phyloP scores from a whole-genome alignment of 2,329 filamentous ascomycete genomes.

The Aspergillus spinulosporus region DNA sequence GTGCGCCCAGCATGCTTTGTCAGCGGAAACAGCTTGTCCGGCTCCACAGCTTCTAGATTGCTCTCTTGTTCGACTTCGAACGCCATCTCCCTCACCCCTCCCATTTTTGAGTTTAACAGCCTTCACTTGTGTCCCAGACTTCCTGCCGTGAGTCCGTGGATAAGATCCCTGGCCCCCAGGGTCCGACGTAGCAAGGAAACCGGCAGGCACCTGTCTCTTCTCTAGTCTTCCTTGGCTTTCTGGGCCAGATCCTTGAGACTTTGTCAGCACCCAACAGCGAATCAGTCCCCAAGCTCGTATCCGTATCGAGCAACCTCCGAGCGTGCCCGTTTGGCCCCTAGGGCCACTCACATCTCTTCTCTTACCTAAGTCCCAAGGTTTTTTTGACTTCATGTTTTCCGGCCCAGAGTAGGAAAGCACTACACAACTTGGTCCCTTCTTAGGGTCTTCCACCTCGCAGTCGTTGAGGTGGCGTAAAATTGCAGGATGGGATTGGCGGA shows the following conservation, averaged over 20 bases:
- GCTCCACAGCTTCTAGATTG: neutral
- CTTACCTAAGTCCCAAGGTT: neutral
- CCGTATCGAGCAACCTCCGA: neutral
- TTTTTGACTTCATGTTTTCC: neutral
- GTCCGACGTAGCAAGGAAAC: neutral
- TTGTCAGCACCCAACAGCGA: neutral
- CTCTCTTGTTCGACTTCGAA: neutral
- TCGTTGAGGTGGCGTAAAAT: constrained; percentile 7
- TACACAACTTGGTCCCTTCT: neutral
- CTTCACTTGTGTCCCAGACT: neutral
- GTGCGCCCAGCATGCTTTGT: neutral
- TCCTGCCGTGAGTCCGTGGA: neutral
- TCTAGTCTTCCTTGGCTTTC: neutral
- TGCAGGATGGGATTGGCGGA: neutral
- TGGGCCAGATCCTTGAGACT: neutral
- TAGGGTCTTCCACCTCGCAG: constrained; percentile 1
- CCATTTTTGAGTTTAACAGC: neutral
- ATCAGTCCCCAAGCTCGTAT: neutral
- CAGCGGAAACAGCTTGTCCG: neutral
- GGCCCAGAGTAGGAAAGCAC: neutral
- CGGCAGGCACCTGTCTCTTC: neutral
- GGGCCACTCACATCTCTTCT: neutral
- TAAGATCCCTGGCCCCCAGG: constrained; percentile 6
- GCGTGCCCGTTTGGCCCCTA: neutral
- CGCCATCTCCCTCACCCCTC: neutral